Conservation (phyloP, 805 yeast genomes). For the Priceomyces melissophilus region DNA sequence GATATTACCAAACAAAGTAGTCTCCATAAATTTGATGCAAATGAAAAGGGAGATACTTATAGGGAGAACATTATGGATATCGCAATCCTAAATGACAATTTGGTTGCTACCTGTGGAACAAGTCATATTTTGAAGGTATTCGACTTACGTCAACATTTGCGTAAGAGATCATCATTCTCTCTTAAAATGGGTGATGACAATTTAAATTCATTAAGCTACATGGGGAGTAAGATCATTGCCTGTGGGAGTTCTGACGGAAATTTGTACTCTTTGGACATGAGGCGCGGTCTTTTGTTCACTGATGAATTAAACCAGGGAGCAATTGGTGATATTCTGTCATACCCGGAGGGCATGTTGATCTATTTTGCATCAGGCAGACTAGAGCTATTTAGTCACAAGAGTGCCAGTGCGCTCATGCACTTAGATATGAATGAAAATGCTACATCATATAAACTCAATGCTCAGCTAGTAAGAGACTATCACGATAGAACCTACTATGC, state of each 20-base stretch:
- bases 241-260: slow-evolving; percentile 22
- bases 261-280: slow-evolving; percentile 20
- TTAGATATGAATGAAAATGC: neutral
- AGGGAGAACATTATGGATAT: slow-evolving; percentile 16
- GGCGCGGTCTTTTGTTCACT: slow-evolving; percentile 12
- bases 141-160: slow-evolving; percentile 17
- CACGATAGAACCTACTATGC: slow-evolving; percentile 15
- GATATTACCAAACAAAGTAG: slow-evolving; percentile 17
- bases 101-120: slow-evolving; percentile 24
- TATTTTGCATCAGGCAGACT: slow-evolving; percentile 10
- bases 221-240: slow-evolving; percentile 6
- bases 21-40: slow-evolving; percentile 6
- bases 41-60: neutral
- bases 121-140: slow-evolving; percentile 19
- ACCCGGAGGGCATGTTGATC: slow-evolving; percentile 3
- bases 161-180: slow-evolving; percentile 11
- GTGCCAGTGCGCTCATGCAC: neutral
- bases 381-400: slow-evolving; percentile 4
- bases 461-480: slow-evolving; percentile 10
- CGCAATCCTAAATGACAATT: slow-evolving; percentile 14
- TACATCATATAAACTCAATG: slow-evolving; percentile 8
- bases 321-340: slow-evolving; percentile 5
- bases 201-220: slow-evolving; percentile 18
- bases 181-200: slow-evolving; percentile 21
- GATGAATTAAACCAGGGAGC: slow-evolving; percentile 10